These are phyloP conservation scores for Arachnomyces sp. DNA, from an alignment of 2,329 filamentous ascomycete species.

Conservation along the genomic window DNA sequence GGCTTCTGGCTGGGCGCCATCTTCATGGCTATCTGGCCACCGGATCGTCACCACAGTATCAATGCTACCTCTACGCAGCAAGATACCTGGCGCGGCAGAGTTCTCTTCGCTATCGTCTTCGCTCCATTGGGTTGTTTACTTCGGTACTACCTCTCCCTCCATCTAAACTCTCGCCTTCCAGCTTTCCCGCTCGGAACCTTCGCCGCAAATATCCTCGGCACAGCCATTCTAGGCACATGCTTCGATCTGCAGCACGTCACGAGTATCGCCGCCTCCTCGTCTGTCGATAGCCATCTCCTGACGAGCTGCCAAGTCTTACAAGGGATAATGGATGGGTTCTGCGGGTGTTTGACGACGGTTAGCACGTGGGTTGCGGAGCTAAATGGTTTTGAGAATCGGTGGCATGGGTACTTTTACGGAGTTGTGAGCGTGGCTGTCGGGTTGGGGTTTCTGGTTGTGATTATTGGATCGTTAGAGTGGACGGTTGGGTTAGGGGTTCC, in stretches of 20 bases:
- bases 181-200: conserved; percentile 84
- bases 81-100: conserved; percentile 66
- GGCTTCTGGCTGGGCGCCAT: conserved; percentile 73
- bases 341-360: conserved; percentile 58
- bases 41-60: conserved; percentile 38
- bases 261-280: conserved; percentile 35
- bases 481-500: conserved; percentile 32
- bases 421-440: conserved; percentile 40
- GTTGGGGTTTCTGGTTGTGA: conserved; percentile 43
- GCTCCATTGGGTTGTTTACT: conserved; percentile 70
- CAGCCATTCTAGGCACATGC: conserved; percentile 63
- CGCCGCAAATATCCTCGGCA: conserved; percentile 69
- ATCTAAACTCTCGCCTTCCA: conserved; percentile 59
- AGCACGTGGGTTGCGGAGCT: conserved; percentile 62
- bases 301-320: conserved; percentile 57
- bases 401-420: conserved; percentile 57
- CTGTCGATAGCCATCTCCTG: conserved; percentile 24
- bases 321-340: conserved; percentile 61
- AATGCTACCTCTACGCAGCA: conserved; percentile 11
- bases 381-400: conserved; percentile 41
- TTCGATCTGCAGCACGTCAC: conserved; percentile 68
- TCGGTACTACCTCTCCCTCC: conserved; percentile 64
- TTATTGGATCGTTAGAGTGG: conserved; percentile 53
- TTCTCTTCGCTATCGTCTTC: conserved; percentile 71
- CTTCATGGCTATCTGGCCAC: conserved; percentile 64